Evolutionary conservation across 768 basidiomycete species (phyloP), one percentile per base, ranked within the genome.

Genomic region (Boletus speciosus): DNA sequence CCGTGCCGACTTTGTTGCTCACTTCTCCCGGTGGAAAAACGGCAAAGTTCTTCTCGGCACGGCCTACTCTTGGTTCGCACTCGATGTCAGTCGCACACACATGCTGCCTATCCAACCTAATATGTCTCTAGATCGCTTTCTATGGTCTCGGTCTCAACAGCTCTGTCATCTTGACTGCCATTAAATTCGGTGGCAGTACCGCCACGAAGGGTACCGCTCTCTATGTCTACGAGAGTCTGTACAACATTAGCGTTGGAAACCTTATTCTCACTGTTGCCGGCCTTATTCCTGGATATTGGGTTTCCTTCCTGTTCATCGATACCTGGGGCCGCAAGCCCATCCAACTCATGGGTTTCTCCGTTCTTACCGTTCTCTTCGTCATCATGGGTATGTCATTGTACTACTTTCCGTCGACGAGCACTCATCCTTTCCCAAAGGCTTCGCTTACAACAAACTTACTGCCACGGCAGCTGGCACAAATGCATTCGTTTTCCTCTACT

Each of bases 71-170:
- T 95, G 93, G 93, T 94, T 94, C 57, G 92, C 91, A 9, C 81
- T 93, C 25, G 91, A 90, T 61, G 85, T 85, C 32, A 51, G 86
- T 76, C 6, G 2, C 19, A 29, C n/a, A 7, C 16, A 6, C 15
- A 45, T 21, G 29, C 46, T 15, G 16, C 9, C 35, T 21, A 10
- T 21, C 19, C n/a, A 8, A 45, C 31, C 47, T 55, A n/a, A 62
- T 41, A 6, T 44, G 16, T 27, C 47, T 59, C 27, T 47, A 88
- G 83, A 84, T 94, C 51, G 90, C 91, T 9, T 94, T 90, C 74
- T 93, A 94, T 68, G 92, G 91, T 48, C 80, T 96, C 36, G 87
- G 90, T 51, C 80, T 96, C 52, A 95, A 95, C 73, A 88, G 85
- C 4, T 78, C 82, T 35, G 82, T 84, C 66, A 86, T 95, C 58